These are phyloP conservation scores for Basipetospora sp. DNA, from an alignment of 2,329 filamentous ascomycete species.

Conservation along the genomic window DNA sequence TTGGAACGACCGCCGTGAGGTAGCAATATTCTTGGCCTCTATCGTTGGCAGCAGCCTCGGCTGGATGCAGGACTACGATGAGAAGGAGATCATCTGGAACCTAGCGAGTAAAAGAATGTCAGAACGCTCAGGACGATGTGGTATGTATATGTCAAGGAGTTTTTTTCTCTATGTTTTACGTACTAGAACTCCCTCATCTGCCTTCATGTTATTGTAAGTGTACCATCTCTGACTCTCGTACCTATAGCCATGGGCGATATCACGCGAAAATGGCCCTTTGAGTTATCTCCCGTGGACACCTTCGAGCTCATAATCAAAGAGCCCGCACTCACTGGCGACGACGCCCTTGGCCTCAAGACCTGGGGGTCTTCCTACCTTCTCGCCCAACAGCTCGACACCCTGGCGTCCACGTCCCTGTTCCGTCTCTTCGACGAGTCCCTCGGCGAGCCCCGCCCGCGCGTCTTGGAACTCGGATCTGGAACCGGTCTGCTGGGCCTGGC, in stretches of 20 bases:
- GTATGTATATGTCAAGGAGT: no score
- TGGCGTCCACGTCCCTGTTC: slow-evolving; percentile 29
- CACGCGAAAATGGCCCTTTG: slow-evolving; percentile 38
- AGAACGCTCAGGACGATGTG: slow-evolving; percentile 68
- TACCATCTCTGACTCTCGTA: no score
- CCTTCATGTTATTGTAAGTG: no score
- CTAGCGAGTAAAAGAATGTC: slow-evolving; percentile 65
- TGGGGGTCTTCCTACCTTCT: slow-evolving; percentile 87
- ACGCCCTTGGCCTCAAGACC: slow-evolving; percentile 83
- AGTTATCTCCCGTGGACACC: slow-evolving; percentile 16
- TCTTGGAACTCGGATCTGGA: slow-evolving; percentile 74
- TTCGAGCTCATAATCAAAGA: slow-evolving; percentile 65
- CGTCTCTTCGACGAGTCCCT: slow-evolving; percentile 27
- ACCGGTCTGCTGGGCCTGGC: slow-evolving; percentile 84
- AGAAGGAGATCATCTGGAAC: slow-evolving; percentile 59
- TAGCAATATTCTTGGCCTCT: slow-evolving; percentile 51
- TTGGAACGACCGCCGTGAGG: slow-evolving; percentile 21
- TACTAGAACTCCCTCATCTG: no score
- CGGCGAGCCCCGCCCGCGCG: slow-evolving; percentile 17
- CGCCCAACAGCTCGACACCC: slow-evolving; percentile 50
- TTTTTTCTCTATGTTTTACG: no score
- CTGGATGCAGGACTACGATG: slow-evolving; percentile 55
- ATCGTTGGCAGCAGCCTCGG: slow-evolving; percentile 52
- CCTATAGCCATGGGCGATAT: slow-evolving; percentile 41
- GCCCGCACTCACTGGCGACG: slow-evolving; percentile 76